Evolutionary conservation across 495 filamentous ascomycete species (phyloP).

Genomic region (Thozetella sp.): DNA sequence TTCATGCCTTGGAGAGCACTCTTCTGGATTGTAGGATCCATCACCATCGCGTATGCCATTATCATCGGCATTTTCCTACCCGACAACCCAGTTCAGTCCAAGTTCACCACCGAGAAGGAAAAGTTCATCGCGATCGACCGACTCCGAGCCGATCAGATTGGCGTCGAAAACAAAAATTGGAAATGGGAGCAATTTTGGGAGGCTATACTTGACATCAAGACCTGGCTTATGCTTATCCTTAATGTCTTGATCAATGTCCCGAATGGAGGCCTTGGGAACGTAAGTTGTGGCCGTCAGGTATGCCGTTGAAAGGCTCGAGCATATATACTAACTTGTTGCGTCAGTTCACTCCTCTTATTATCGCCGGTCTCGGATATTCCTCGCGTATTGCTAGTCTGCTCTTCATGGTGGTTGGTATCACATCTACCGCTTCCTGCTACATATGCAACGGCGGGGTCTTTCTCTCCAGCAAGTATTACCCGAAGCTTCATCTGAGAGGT

Average conservation of each 20-base stretch:
- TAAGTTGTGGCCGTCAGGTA: no score
- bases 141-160: not conserved
- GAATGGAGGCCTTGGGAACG: not conserved
- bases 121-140: not conserved
- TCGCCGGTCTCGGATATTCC: not conserved
- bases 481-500: not conserved
- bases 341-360: not conserved
- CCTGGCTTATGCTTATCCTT: not conserved
- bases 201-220: not conserved
- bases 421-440: not conserved
- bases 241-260: not conserved
- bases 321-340: no score
- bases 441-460: not conserved
- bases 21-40: not conserved
- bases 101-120: not conserved
- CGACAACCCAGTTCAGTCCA: not conserved
- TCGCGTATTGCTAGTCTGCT: not conserved
- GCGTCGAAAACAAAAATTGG: not conserved
- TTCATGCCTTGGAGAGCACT: not conserved
- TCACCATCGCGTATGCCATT: not conserved
- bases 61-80: not conserved
- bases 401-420: not conserved
- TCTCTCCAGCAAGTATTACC: not conserved
- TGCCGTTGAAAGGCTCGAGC: no score
- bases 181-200: not conserved